A percentile compares a stretch with the other conserved stretches of the same genome.
These are phyloP conservation scores for Curvularia verruculosa DNA, from an alignment of 2,329 filamentous ascomycete genomes.

Conservation along the genomic window DNA sequence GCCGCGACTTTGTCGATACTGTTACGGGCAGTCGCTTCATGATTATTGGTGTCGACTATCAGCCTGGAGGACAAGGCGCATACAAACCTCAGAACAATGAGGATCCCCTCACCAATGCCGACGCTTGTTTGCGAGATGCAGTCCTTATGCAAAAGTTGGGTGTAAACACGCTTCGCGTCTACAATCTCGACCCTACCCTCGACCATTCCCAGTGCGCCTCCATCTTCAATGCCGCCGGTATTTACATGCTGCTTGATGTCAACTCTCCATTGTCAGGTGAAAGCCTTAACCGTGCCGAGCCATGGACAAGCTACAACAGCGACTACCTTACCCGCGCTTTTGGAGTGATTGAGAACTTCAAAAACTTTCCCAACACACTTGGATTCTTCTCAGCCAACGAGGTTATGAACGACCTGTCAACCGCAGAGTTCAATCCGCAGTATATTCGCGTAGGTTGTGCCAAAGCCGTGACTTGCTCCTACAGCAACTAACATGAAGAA, in stretches of 20 bases:
- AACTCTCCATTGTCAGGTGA: conserved; percentile 65
- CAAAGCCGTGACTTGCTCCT: background rate
- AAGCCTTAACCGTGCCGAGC: conserved; percentile 62
- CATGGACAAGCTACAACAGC: conserved; percentile 61
- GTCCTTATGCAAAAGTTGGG: conserved; percentile 67
- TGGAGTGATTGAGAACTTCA: conserved; percentile 69
- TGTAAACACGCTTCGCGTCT: conserved; percentile 68
- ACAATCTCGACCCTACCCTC: conserved; percentile 65
- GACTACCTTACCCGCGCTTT: conserved; percentile 65
- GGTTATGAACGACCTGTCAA: conserved; percentile 66
- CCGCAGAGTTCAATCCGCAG: conserved; percentile 59
- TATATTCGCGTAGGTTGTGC: conserved; percentile 59
- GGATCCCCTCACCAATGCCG: conserved; percentile 65
- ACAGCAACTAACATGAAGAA: conserved; percentile 7
- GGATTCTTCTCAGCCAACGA: conserved; percentile 73
- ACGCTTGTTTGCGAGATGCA: conserved; percentile 66
- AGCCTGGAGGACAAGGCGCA: conserved; percentile 66
- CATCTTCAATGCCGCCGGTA: conserved; percentile 70
- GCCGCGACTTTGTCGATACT: conserved; percentile 67
- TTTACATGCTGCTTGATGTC: conserved; percentile 70
- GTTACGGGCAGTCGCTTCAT: conserved; percentile 64
- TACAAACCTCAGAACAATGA: conserved; percentile 57
- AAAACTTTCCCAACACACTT: conserved; percentile 68
- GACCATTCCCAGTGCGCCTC: conserved; percentile 67
- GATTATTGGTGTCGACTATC: conserved; percentile 66